Base-by-base conservation (phyloP, 2,329 filamentous ascomycete genomes). In the Graphiopsis chlorocephala region DNA sequence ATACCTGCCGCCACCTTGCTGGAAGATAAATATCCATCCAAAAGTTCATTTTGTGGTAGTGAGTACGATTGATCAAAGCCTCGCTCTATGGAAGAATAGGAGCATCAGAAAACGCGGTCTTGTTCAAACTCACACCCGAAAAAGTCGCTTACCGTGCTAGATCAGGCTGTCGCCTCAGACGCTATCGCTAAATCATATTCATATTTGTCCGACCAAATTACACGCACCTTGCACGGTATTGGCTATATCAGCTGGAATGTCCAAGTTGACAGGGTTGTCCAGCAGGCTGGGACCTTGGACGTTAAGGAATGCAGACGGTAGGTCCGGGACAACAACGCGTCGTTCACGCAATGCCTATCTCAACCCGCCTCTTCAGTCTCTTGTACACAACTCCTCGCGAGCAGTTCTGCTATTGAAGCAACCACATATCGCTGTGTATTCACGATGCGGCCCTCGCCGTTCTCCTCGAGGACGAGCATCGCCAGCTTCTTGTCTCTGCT, bases 391-490 rank as follows among this genome's bases (percentile, higher is more conserved):
- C 25, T 20, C 33, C 47, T 28, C 31, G 35, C 57, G 25, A 38
- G 35, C 58, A 42, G 61, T 52, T 15, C 47, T 64, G 20, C 50
- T 48, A 29, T 11, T 42, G 56, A 60, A 2, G 55, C 31, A 38
- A 53, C 15, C 57, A 14, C 31, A 26, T 52, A 64, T 47, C 42
- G 52, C 28, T 25, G 42, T 47, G 52, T 38, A 45, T 48, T 64
- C 66, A 67, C 33, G 38, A 73, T 73, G 70, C 63, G 63, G 65
- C 67, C 70, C 66, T 71, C 68, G 65, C 68, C 68, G 58, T 65
- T 70, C 61, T 38, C 61, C 67, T 70, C 70, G 68, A 69, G 72
- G 65, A 68, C 66, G 50, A 66, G 56, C 26, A 58, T 70, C n/a
- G 45, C 42, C 33, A 33, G 38, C 31, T 53, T 72, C 28, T 57